Conservation (phyloP, 768 basidiomycete species). For the Amanita rimosa region DNA sequence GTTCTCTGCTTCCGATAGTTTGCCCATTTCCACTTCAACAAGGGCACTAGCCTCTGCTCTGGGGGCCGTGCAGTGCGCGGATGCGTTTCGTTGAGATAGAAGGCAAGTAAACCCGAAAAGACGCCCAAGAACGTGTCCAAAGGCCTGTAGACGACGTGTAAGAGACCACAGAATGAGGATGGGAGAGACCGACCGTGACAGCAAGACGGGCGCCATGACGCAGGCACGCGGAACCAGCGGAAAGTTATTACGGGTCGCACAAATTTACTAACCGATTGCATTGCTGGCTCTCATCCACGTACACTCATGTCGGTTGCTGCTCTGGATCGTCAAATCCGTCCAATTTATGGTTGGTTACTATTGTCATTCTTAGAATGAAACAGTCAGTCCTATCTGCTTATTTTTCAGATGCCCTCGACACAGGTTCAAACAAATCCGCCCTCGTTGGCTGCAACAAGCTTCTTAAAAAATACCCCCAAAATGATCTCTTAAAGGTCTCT, state of each 20-base stretch:
- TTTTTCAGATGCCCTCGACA: conserved; percentile 69
- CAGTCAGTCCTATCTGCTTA: conserved; percentile 1
- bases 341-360: conserved; percentile 60
- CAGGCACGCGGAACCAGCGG: neutral
- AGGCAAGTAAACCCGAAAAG: conserved; percentile 70
- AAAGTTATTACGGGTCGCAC: conserved; percentile 8
- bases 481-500: conserved; percentile 56
- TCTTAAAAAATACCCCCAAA: conserved; percentile 75
- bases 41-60: conserved; percentile 40
- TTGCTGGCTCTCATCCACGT: conserved; percentile 3
- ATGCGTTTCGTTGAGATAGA: conserved; percentile 70
- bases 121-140: conserved; percentile 67
- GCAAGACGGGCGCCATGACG: conserved; percentile 36
- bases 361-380: neutral
- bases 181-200: conserved; percentile 33
- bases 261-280: conserved; percentile 8
- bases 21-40: conserved; percentile 59
- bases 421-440: conserved; percentile 78
- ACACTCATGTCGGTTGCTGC: conserved; percentile 33
- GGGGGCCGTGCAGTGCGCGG: conserved; percentile 56
- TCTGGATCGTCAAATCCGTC: conserved; percentile 74
- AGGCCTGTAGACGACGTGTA: conserved; percentile 25
- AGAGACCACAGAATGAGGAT: conserved; percentile 1
- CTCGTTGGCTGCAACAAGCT: conserved; percentile 80
- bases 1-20: conserved; percentile 26